Percentiles rank a stretch among this genome's conserved stretches.
Conservation (phyloP, 2,329 filamentous ascomycete genomes). For the Ascochyta lentis region DNA sequence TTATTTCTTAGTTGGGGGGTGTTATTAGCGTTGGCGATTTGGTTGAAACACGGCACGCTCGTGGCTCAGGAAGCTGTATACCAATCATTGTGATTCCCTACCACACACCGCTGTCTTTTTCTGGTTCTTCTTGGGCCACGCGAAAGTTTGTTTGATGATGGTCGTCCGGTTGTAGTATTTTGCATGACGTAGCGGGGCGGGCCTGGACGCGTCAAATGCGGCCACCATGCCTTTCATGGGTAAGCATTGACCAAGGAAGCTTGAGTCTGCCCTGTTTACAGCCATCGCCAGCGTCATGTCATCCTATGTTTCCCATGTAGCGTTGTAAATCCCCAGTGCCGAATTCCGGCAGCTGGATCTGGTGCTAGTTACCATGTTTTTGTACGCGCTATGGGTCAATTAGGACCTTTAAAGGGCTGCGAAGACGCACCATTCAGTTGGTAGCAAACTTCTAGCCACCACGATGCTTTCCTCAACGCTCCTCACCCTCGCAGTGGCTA, state of each 20-base stretch:
- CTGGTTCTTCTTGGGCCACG: background rate
- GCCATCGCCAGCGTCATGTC: constrained; percentile 26
- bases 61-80: constrained; percentile 6
- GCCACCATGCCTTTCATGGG: constrained; percentile 9
- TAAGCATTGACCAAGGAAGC: constrained; percentile 19
- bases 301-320: constrained; percentile 11
- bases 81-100: background rate
- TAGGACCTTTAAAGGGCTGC: constrained; percentile 3
- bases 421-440: background rate
- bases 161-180: constrained; percentile 5
- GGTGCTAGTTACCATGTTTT: constrained; percentile 2
- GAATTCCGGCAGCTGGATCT: constrained; percentile 10
- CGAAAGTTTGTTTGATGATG: constrained; percentile 3
- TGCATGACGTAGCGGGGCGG: constrained; percentile 12
- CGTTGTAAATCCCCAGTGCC: constrained; percentile 15
- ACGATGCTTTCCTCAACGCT: constrained; percentile 29
- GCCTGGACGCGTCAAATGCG: constrained; percentile 7
- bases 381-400: background rate
- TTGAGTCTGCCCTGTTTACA: constrained; percentile 21
- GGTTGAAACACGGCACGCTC: constrained; percentile 2
- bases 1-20: background rate
- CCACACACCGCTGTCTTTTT: background rate
- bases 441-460: background rate
- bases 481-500: constrained; percentile 35
- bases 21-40: constrained; percentile 5